Conservation (phyloP, 1,139 yeast species). For the Candida freyschussii region DNA sequence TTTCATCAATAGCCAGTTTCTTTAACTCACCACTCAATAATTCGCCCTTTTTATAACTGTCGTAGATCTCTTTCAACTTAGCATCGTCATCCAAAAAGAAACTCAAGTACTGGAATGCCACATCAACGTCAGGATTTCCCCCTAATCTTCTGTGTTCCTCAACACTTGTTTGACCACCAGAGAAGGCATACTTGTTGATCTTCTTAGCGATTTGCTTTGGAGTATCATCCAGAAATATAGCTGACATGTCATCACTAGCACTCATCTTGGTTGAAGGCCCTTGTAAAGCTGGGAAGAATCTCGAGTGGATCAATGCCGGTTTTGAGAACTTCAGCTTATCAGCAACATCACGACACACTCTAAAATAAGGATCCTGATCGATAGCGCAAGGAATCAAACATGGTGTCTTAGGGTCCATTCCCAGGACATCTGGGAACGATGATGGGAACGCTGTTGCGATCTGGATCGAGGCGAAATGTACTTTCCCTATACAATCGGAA, state of each 20-base stretch:
- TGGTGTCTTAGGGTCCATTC: slow-evolving; percentile 80
- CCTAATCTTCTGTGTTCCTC: slow-evolving; percentile 90
- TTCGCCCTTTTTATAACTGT: slow-evolving; percentile 74
- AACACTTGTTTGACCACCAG: slow-evolving; percentile 85
- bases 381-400: slow-evolving; percentile 98
- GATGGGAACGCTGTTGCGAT: slow-evolving; percentile 95
- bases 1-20: slow-evolving; percentile 72
- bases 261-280: slow-evolving; percentile 98
- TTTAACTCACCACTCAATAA: slow-evolving; percentile 92
- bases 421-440: slow-evolving; percentile 91
- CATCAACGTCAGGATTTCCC: slow-evolving; percentile 95
- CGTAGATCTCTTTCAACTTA: slow-evolving; percentile 57
- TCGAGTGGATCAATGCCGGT: slow-evolving; percentile 89
- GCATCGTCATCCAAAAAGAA: slow-evolving; percentile 89
- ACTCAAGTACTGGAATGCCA: slow-evolving; percentile 86
- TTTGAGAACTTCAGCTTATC: slow-evolving; percentile 85
- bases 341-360: slow-evolving; percentile 97
- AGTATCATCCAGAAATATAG: slow-evolving; percentile 93
- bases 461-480: slow-evolving; percentile 94
- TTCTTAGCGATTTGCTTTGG: slow-evolving; percentile 89
- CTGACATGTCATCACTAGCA: slow-evolving; percentile 79
- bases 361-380: slow-evolving; percentile 97
- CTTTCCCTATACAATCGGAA: slow-evolving; percentile 88
- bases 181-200: slow-evolving; percentile 93
- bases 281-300: slow-evolving; percentile 97